phyloP scores from a whole-genome alignment of 2,329 filamentous ascomycete genomes.

The Penicillium sp. region DNA sequence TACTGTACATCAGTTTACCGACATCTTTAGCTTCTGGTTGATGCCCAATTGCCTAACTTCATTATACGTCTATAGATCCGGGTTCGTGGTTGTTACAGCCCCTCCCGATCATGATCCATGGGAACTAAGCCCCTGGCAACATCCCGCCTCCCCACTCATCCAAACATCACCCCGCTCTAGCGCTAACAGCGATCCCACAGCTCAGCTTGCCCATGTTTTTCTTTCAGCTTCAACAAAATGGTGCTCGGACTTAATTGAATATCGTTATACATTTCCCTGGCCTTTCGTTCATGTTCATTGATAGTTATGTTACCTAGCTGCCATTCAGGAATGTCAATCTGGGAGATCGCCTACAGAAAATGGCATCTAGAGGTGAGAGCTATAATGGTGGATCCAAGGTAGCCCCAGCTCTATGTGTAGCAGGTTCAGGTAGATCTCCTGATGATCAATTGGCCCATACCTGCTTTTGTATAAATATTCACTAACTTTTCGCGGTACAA shows the following conservation, averaged over 20 bases:
- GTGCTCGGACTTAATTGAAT: background rate
- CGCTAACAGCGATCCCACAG: background rate
- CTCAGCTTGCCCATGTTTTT: background rate
- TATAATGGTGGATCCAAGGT: background rate
- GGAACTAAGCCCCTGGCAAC: conserved; percentile 3
- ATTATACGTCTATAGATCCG: background rate
- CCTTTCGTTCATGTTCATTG: background rate
- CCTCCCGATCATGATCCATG: conserved; percentile 1
- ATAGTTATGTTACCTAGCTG: background rate
- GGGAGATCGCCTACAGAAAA: background rate
- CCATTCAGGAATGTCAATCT: background rate
- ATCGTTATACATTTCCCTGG: background rate
- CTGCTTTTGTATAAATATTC: too few relatives aligned
- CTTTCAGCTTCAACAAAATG: background rate
- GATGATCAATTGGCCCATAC: background rate
- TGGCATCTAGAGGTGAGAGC: background rate
- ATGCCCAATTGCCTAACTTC: background rate
- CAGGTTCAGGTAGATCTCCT: background rate
- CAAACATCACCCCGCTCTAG: background rate
- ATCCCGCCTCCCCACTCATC: conserved; percentile 5
- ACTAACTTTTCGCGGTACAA: background rate
- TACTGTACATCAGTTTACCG: too few relatives aligned
- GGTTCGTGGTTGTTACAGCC: background rate
- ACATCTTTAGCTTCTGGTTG: too few relatives aligned
- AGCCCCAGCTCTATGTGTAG: background rate